Evolutionary conservation across 2,329 filamentous ascomycete genomes (phyloP), one percentile per base, ranked within the genome.

Genomic region (Talaromyces islandicus): DNA sequence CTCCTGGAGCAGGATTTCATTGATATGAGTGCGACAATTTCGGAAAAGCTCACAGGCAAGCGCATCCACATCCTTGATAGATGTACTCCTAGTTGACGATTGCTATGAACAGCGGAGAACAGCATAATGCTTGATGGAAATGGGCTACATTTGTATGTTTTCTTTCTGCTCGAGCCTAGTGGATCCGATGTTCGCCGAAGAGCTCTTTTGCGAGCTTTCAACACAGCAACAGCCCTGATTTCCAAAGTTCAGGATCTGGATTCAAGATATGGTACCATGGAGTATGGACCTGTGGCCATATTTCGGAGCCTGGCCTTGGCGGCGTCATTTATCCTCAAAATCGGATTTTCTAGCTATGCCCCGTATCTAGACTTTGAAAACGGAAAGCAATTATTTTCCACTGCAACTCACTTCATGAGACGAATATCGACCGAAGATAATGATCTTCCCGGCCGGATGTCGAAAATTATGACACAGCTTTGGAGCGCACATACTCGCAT

Each of bases 381-480:
- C 12, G 66, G 63, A 3, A 65, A 61, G 51, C 55, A 50, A 14
- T 50, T 61, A 35, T 65, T 65, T 48, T 61, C 64, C 41, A 30
- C 56, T 25, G 63, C 56, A 7, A 51, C 66, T 19, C 59, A 46
- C 32, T 54, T 65, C n/a, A 51, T 64, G 25, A 54, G 60, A 2
- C 50, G 58, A 46, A 54, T 57, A 17, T 64, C 63, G 11, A 29
- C 63, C 1, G 64, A 64, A 60, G 63, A 67, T 24, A 65, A 65
- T 54, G 63, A 68, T 59, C 52, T 65, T 30, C 60, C 54, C 7
- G 65, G 62, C 4, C 56, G 65, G 29, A 56, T 57, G 29, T 66
- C 57, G 14, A 67, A 64, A 43, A 65, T 63, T 4, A 38, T 67
- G 41, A 58, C 66, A 7, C 65, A 66, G 21, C 35, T 67, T 19